Evolutionary conservation across 371 early-diverging fungal species (phyloP), one percentile per base, ranked within the genome.

Genomic region (Phascolomyces articulosus): DNA sequence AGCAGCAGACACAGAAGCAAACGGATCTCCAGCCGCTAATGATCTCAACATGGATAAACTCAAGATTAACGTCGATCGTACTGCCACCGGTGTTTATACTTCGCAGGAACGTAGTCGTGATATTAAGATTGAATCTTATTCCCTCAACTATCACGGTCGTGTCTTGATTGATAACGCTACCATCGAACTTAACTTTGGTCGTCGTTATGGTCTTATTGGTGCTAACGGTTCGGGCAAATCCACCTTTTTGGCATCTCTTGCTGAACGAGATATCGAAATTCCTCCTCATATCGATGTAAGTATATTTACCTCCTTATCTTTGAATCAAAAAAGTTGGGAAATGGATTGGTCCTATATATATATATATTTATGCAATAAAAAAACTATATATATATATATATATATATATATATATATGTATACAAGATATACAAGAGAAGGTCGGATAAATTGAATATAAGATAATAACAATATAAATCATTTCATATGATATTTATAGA

Each of bases 221-320:
- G 87, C 91, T 13, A 99, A 99, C 85, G 99, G 99, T 51, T 91
- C 92, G 62, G 99, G 99, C 68, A 99, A 99, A 82, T 94, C 96
- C 20, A 99, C 99, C 49, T 96, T 99, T 75, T 84, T 99, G 58
- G 87, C 90, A 65, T 93, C 94, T 47, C 87, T 99, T 70, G 96
- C 96, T 60, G 91, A 91, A 57, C 90, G 98, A 74, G 98, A 98
- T 69, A 94, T 95, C 61, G 95, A 94, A 57, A 96, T 99, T 70
- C 99, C 99, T 40, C 91, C 89, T 15, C 98, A 97, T 69, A 96
- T 98, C 74, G 97, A 97, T 88, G 90, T 88, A 88, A 83, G 88
- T 64, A 11, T 44, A 13, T 4, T 13, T 34, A 34, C 6, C 11
- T 9, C 11, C 16, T 44, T 44, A 16, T 8, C 0, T 44, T 44